Evolutionary conservation across 169 alveolate species (phyloP).

Genomic region (Cryptosporidium meleagridis): DNA sequence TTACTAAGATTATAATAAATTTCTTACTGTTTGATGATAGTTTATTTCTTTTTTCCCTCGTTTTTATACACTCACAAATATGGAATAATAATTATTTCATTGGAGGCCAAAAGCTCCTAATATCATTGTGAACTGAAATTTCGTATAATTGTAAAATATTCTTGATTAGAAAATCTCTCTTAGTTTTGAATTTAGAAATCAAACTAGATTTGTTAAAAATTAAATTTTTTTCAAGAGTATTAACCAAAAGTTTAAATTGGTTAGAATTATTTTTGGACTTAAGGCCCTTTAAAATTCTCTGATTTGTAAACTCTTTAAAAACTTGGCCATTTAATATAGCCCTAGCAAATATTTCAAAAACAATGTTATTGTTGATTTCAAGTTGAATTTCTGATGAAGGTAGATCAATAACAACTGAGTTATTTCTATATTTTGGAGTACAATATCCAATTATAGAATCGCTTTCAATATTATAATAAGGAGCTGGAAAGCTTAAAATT

Average conservation of each 20-base stretch:
- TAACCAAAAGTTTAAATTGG: constrained; percentile 13
- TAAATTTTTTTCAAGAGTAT: background rate
- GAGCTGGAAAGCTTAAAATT: constrained; percentile 37
- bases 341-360: constrained; percentile 33
- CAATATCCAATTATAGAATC: constrained; percentile 21
- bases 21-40: background rate
- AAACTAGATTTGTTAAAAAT: background rate
- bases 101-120: constrained; percentile 68
- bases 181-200: background rate
- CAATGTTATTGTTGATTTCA: background rate
- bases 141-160: constrained; percentile 34
- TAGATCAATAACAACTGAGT: constrained; percentile 35
- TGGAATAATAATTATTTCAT: background rate
- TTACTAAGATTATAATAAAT: background rate
- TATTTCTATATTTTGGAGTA: constrained; percentile 37
- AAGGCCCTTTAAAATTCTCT: background rate
- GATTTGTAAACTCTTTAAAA: constrained; percentile 27
- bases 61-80: background rate
- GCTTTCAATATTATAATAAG: constrained; percentile 24
- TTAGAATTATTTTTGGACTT: constrained; percentile 12
- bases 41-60: no score
- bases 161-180: constrained; percentile 27
- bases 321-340: constrained; percentile 55
- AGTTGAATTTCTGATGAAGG: constrained; percentile 56
- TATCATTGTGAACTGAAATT: constrained; percentile 29